Base-by-base conservation (phyloP, 352 stramenopile genomes). In the Phytophthora citrophthora region DNA sequence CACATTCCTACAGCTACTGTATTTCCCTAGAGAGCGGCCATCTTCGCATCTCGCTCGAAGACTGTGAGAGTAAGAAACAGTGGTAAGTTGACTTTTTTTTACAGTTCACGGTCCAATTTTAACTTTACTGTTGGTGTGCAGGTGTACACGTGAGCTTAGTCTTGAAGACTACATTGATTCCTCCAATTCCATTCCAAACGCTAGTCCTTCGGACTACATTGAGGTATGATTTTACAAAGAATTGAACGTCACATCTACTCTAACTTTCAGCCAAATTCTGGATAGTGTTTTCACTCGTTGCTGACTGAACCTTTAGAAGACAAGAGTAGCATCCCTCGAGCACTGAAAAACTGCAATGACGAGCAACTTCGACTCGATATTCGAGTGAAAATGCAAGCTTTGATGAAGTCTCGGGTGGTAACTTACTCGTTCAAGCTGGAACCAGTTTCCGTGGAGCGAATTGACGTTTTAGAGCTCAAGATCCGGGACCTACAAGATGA, bases 401-500 rank as follows among this genome's bases (percentile, higher is more conserved):
- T 70, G 41, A 53, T 34, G 24, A 55, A 60, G n/a, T 56, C 39
- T 9, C 16, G 43, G 5, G 34, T 61, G 5, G 54, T 38, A 11
- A 56, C 36, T 11, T 69, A 69, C 32, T 20, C 10, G 1, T 52
- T 69, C 18, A 15, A 13, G 10, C 15, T 66, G 13, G 31, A 66
- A 11, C 48, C 58, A 8, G 31, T 66, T 20, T 48, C 49, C 0
- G 4, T 66, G 39, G 39, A 59, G 7, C 40, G 32, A 23, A 50
- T 54, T 20, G 58, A 66, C 7, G 49, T 66, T 13, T 16, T 65
- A 4, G 48, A 65, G 57, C 49, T 49, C 3, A 66, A 54, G 31
- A 18, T 66, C 18, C 20, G 57, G 2, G 58, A 66, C 8, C 36
- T 68, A 7, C 60, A 68, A 31, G 40, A 49, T 32, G 60, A 68